Conservation (phyloP, 306 rosid species). For the Adenanthera pavonina region DNA sequence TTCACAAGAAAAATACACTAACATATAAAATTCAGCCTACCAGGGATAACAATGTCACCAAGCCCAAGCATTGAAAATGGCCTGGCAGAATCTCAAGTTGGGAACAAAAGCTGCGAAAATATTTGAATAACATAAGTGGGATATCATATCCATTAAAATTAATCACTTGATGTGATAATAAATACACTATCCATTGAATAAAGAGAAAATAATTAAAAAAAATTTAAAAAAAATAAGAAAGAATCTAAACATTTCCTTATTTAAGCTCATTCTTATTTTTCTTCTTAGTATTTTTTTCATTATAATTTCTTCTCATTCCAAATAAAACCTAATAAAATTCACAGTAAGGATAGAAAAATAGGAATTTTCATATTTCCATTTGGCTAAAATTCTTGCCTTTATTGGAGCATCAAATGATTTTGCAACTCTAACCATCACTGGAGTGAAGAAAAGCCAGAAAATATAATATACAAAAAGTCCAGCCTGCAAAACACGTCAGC, state of each 20-base stretch:
- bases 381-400: constrained; percentile 58
- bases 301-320: no score
- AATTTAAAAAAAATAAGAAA: no score
- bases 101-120: constrained; percentile 70
- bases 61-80: constrained; percentile 94
- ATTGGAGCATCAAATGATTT: constrained; percentile 93
- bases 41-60: constrained; percentile 89
- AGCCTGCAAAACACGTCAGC: constrained; percentile 48
- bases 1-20: constrained; percentile 6
- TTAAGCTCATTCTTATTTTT: no score
- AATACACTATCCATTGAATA: no score
- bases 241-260: no score
- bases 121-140: constrained; percentile 23
- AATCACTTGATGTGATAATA: not conserved
- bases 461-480: constrained; percentile 88
- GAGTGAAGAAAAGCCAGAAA: constrained; percentile 94
- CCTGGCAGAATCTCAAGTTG: constrained; percentile 68
- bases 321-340: not conserved
- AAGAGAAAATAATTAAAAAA: no score
- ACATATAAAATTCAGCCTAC: constrained; percentile 49
- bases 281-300: no score
- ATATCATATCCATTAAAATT: not conserved
- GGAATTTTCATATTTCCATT: not conserved
- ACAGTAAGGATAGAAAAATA: constrained; percentile 6
- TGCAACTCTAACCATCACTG: constrained; percentile 92